Evolutionary conservation across 805 yeast species (phyloP).

Genomic region (Dipodascopsis uninucleata): DNA sequence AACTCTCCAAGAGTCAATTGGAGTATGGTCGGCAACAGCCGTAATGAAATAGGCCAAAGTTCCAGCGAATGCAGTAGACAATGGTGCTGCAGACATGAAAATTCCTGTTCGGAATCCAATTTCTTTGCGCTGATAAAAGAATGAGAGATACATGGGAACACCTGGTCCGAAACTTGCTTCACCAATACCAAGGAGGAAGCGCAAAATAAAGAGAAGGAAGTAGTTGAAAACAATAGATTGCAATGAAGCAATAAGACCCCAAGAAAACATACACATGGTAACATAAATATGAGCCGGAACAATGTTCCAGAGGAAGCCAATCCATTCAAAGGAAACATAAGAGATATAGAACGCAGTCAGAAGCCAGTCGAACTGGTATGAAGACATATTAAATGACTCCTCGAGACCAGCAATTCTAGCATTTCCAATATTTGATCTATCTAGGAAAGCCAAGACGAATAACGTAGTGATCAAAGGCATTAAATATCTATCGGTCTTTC

Average conservation of each 20-base stretch:
- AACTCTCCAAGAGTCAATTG: constrained; percentile 42
- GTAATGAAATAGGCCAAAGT: constrained; percentile 37
- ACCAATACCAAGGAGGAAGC: constrained; percentile 44
- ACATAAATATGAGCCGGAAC: constrained; percentile 47
- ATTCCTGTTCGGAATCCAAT: constrained; percentile 39
- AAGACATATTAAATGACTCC: constrained; percentile 34
- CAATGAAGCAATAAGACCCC: constrained; percentile 49
- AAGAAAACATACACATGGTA: constrained; percentile 45
- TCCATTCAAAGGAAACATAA: constrained; percentile 30
- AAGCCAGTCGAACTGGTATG: constrained; percentile 45
- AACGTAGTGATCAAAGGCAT: constrained; percentile 44
- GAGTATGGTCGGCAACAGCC: constrained; percentile 18
- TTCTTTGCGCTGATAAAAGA: constrained; percentile 40
- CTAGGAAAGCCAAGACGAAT: constrained; percentile 49
- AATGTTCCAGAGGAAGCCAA: constrained; percentile 44
- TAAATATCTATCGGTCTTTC: constrained; percentile 26
- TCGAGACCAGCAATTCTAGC: constrained; percentile 52
- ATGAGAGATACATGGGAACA: constrained; percentile 38
- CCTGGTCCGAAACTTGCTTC: constrained; percentile 45
- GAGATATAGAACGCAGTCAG: constrained; percentile 49
- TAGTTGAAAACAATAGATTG: constrained; percentile 46
- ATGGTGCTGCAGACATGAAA: constrained; percentile 38
- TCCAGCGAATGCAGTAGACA: constrained; percentile 42
- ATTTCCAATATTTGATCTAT: constrained; percentile 57
- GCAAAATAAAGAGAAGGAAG: constrained; percentile 43